Base-by-base conservation (phyloP, 495 filamentous ascomycete species). In the Xylaria bambusicola region DNA sequence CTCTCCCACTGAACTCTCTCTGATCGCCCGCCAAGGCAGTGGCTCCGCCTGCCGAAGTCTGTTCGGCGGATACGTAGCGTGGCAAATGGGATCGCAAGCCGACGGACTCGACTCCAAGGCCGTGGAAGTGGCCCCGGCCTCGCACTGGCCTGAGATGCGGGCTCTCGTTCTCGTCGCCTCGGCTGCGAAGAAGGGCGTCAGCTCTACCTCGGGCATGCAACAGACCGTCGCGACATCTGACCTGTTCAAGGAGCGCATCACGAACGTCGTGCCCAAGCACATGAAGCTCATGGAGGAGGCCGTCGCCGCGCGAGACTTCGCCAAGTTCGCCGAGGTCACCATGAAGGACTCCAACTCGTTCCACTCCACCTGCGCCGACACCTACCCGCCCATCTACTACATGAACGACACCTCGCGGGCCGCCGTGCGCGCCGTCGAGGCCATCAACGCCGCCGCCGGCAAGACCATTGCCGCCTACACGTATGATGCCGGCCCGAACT, bases 261-360 rank as follows among this genome's bases (percentile, higher is more conserved):
- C 80, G 51, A 72, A 77, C 26, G 85, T 94, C 31, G 94, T 98
- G 40, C 94, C 95, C 10, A 74, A 77, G 57, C 80, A 92, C 54
- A 98, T 98, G 92, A 70, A 73, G n/a, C 77, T 80, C 60, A 98
- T 98, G 88, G 88, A 92, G 73, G 78, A 80, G 45, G 93, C 95
- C 8, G 90, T 98, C 21, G 63, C 69, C 33, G 80, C 83, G 36
- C 80, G 82, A 46, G 89, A 98, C 75, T 98, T 98, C 75, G 84
- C 83, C 57, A 75, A 77, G n/a, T 98, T 98, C 69, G 94, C 87
- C 4, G 83, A 87, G 72, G 82, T 97, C 33, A 96, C 95, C 12
- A 98, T 96, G 93, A 86, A 85, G 66, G 94, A 98, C 69, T 93
- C 89, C 68, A 99, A 99, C 73, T 86, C 83, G 53, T 99, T 99